Evolutionary conservation across 768 basidiomycete species (phyloP), one percentile per base, ranked within the genome.

Genomic region (Piloderma croceum): DNA sequence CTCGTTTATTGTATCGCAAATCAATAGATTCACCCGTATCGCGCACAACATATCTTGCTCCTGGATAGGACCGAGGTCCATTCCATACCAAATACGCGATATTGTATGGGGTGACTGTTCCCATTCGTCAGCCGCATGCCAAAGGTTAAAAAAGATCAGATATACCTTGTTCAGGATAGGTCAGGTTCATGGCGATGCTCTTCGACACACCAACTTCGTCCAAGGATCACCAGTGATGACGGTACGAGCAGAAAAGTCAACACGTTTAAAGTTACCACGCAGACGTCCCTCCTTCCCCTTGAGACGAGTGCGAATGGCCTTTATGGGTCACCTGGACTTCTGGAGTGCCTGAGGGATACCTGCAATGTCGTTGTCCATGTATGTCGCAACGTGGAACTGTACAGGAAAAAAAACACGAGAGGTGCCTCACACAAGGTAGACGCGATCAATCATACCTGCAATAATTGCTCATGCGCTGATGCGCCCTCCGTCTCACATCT

Each of bases 331-430:
- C 21, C 96, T 94, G 31, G 90, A 93, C 63, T 98, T 98, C 56
- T 90, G n/a, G n/a, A n/a, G n/a, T n/a, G n/a, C n/a, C n/a, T n/a
- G n/a, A n/a, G n/a, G n/a, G n/a, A n/a, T n/a, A 34, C 96, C 96
- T 24, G 96, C 91, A 43, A 98, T 93, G 57, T 98, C 93, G 57
- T 99, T 99, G 58, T 99, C 96, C 94, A 99, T 99, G 59, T 98
- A 99, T 0, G 96, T 98, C 3, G 96, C 94, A 45, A 97, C 92
- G 56, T 99, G 96, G 60, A 93, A 99, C 90, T 96, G 50, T 10
- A 44, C 33, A 23, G 9, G 31, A 43, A 35, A 19, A 36, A 38
- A 27, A 38, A 24, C 45, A n/a, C n/a, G n/a, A 35, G 24, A 40
- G 27, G 17, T 20, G 39, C 12, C 12, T 24, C 7, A 36, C 35